Evolutionary conservation across 768 basidiomycete species (phyloP), one percentile per base, ranked within the genome.

Genomic region (Nidularia sp.): DNA sequence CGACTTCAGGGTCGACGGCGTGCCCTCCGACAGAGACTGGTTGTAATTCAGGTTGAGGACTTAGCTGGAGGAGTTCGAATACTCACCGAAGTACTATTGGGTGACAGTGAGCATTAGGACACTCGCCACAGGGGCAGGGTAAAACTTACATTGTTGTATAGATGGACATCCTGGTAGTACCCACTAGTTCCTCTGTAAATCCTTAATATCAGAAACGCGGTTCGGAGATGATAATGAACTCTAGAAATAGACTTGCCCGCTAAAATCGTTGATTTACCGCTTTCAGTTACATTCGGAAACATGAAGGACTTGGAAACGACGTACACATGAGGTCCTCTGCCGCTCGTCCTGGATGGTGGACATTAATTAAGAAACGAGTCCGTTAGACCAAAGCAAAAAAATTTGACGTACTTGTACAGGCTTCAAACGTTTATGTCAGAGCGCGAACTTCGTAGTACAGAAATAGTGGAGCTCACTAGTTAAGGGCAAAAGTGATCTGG

Each of bases 401-500:
- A 3, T 41, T 12, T 12, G 39, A 41, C 39, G 39, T 12, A 41
- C 39, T 15, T 41, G 15, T 41, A 41, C 12, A 41, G 39, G 39
- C 39, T 41, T 41, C 15, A 12, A 12, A 41, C 10, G 3, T 15
- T 12, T 2, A 41, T 15, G 39, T 12, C 39, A 12, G 39, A 15
- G 2, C 2, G 10, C 15, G 15, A 41, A 15, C 10, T 12, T 10
- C 10, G 10, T 1, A 10, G 10, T 41, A 15, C 39, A 41, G 5
- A 41, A 12, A 41, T 41, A 41, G 39, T 41, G 10, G 15, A 15
- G 5, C 39, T 10, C 47, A 55, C 50, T 63, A 59, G 55, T 63
- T 63, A 45, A 60, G 51, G 12, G 60, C 59, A 45, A 63, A 63
- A 6, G 62, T 61, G 34, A 63, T 60, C 32, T 58, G 53, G 46